Conservation (phyloP, 208 protist species). For the Crithidia fasciculata region DNA sequence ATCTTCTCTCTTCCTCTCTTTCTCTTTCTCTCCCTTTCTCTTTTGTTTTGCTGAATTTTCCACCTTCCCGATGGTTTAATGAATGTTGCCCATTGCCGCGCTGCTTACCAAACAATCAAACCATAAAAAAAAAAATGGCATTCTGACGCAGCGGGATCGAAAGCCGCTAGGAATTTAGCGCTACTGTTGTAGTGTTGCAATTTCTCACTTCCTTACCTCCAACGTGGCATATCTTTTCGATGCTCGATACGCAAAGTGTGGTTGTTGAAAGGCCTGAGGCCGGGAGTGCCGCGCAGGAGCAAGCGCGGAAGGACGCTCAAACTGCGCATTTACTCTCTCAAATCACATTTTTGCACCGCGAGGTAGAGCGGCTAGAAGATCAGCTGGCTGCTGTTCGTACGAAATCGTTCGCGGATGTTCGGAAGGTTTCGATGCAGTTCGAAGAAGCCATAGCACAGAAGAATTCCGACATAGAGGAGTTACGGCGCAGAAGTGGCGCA, state of each 20-base stretch:
- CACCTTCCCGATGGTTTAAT: no score
- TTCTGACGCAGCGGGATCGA: no score
- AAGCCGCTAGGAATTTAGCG: no score
- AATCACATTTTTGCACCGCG: constrained; percentile 82
- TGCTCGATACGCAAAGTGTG: constrained; percentile 2
- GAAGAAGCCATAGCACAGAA: constrained; percentile 63
- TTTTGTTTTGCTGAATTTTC: neutral
- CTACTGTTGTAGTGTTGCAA: neutral
- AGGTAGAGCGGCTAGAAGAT: constrained; percentile 78
- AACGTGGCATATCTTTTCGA: neutral
- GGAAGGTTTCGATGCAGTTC: constrained; percentile 39
- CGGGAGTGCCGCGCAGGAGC: neutral
- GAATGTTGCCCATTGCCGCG: no score
- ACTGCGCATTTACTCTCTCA: constrained; percentile 68
- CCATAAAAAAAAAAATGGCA: no score
- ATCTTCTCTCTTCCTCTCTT: neutral
- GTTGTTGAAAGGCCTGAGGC: neutral
- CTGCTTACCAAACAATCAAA: no score
- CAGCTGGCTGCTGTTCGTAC: constrained; percentile 39
- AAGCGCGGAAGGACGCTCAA: constrained; percentile 23
- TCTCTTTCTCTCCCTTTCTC: neutral
- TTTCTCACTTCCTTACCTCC: neutral
- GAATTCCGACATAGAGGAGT: constrained; percentile 42
- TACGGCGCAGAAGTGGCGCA: constrained; percentile 24
- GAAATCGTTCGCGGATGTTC: constrained; percentile 34